These are phyloP conservation scores for Jaltomata sinuosa DNA, from an alignment of 257 asterid species.

Conservation along the genomic window DNA sequence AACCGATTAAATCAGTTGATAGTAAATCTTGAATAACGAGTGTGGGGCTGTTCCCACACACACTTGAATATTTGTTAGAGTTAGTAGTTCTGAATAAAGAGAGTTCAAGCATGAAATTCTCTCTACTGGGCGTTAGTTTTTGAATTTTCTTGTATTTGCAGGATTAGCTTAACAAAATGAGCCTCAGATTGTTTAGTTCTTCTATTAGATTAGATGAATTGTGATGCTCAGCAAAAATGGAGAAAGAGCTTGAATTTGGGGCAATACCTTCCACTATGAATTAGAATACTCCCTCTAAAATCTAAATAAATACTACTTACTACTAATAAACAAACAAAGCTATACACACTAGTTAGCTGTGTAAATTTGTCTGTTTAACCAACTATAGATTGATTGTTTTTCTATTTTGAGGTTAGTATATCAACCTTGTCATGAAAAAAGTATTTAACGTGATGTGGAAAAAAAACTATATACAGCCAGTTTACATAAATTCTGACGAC, in stretches of 20 bases:
- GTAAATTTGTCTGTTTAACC: no score
- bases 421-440: no score
- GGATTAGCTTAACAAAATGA: background rate
- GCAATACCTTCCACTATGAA: background rate
- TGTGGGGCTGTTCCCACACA: background rate
- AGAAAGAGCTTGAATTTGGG: background rate
- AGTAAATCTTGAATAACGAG: constrained; percentile 14
- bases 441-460: no score
- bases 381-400: no score
- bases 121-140: background rate
- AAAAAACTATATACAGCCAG: no score
- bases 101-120: background rate
- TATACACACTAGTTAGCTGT: no score
- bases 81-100: background rate
- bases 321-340: background rate
- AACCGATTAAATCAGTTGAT: constrained; percentile 26
- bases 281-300: background rate
- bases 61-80: background rate
- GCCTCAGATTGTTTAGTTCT: background rate
- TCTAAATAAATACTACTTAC: no score
- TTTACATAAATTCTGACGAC: no score
- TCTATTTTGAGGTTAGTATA: no score
- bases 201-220: background rate
- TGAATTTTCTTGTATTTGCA: background rate
- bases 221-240: background rate